phyloP scores from a whole-genome alignment of 805 yeast species.

The Lipomyces sp. region DNA sequence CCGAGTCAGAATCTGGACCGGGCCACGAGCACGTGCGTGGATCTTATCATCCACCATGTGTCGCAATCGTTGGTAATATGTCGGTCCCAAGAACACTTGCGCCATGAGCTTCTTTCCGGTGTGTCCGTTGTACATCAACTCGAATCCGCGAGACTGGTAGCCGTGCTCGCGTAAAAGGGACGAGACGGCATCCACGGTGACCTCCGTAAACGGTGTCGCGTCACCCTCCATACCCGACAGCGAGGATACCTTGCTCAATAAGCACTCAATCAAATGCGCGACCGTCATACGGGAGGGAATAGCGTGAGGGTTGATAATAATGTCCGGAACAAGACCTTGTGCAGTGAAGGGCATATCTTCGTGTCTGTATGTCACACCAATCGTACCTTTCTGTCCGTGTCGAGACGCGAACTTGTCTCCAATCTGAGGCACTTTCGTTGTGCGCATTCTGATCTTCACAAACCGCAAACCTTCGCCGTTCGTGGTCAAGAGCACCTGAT shows the following conservation, averaged over 20 bases:
- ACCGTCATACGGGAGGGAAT: constrained; percentile 99
- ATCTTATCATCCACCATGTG: constrained; percentile 99
- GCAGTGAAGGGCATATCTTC: constrained; percentile 98
- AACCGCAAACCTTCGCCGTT: constrained; percentile 97
- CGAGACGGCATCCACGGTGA: constrained; percentile 96
- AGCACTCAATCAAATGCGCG: constrained; percentile 98
- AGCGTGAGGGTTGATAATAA: constrained; percentile 97
- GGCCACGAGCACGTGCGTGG: constrained; percentile 99
- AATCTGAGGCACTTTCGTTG: constrained; percentile 96
- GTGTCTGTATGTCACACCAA: constrained; percentile 97
- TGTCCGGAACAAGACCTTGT: constrained; percentile 95
- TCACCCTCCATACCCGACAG: constrained; percentile 97
- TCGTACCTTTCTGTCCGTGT: constrained; percentile 99
- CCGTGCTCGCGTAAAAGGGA: constrained; percentile 90
- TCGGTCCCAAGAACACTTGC: constrained; percentile 98
- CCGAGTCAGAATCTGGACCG: constrained; percentile 94
- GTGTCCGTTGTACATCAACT: constrained; percentile 97
- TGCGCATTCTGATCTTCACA: constrained; percentile 97
- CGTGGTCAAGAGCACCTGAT: constrained; percentile 93
- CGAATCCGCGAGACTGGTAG: constrained; percentile 97
- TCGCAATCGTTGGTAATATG: constrained; percentile 96
- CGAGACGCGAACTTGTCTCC: constrained; percentile 99
- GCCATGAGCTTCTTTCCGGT: constrained; percentile 98
- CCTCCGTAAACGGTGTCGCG: constrained; percentile 98
- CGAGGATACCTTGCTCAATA: constrained; percentile 90